phyloP scores from a whole-genome alignment of 352 stramenopile genomes.

The Thalassiosira livingstoniorum region DNA sequence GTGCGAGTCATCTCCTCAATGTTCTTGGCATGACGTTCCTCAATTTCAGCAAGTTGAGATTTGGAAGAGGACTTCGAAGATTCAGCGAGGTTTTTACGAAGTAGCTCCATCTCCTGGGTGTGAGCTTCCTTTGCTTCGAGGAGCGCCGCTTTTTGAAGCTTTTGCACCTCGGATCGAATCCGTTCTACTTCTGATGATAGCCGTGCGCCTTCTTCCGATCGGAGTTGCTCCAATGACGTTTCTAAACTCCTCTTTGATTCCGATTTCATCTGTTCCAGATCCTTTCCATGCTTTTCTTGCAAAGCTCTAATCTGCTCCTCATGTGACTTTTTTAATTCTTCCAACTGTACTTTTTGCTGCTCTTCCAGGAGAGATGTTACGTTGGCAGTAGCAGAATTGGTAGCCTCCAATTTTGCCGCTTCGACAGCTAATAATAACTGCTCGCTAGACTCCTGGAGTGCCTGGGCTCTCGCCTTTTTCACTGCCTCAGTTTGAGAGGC shows the following conservation, averaged over 20 bases:
- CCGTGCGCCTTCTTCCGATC: constrained; percentile 37
- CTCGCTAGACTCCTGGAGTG: constrained; percentile 16
- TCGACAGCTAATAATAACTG: constrained; percentile 14
- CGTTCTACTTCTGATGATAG: constrained; percentile 42
- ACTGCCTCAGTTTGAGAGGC: constrained; percentile 20
- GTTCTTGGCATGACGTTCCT: constrained; percentile 52
- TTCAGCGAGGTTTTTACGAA: constrained; percentile 32
- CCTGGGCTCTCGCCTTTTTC: constrained; percentile 15
- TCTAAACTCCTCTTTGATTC: no score
- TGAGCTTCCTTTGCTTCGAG: constrained; percentile 17
- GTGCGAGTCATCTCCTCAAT: constrained; percentile 58
- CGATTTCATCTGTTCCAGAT: constrained; percentile 43
- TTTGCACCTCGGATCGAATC: constrained; percentile 32
- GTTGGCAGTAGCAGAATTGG: constrained; percentile 35
- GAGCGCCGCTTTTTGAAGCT: constrained; percentile 20
- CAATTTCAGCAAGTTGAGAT: constrained; percentile 50
- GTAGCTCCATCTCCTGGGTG: constrained; percentile 32
- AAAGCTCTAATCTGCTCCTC: constrained; percentile 28
- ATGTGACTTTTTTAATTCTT: constrained; percentile 55
- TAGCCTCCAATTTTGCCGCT: constrained; percentile 48
- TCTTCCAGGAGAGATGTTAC: constrained; percentile 32
- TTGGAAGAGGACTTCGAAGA: constrained; percentile 37
- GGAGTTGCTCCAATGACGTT: constrained; percentile 39
- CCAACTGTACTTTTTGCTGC: constrained; percentile 28
- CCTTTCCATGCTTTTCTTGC: constrained; percentile 26